Percentiles rank a stretch among this genome's conserved stretches.
phyloP scores from a whole-genome alignment of 768 basidiomycete species.

The Phanerodontia chrysosporium region DNA sequence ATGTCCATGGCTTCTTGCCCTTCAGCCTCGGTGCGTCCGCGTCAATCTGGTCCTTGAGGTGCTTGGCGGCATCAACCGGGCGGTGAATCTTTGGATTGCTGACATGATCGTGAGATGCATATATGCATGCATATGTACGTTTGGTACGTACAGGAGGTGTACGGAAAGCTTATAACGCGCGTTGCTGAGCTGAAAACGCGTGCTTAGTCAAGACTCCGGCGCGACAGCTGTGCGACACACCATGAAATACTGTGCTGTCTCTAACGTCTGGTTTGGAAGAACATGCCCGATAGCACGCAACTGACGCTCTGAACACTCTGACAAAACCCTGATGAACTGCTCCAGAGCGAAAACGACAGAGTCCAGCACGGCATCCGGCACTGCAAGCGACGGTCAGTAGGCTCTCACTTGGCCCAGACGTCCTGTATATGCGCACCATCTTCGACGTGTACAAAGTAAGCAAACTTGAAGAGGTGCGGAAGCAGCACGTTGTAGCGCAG shows the following conservation, averaged over 20 bases:
- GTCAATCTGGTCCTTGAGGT: not conserved
- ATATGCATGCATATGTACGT: too few species aligned
- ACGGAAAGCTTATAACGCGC: not conserved
- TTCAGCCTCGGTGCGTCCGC: not conserved
- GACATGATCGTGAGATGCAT: not conserved
- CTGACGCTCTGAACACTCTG: constrained; percentile 17
- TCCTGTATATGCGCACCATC: constrained; percentile 12
- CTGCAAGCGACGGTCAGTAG: constrained; percentile 4
- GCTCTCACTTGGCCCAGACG: too few species aligned
- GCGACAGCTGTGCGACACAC: not conserved
- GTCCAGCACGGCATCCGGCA: constrained; percentile 17
- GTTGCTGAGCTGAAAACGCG: constrained; percentile 1
- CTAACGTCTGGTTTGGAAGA: constrained; percentile 3
- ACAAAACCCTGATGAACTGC: constrained; percentile 17
- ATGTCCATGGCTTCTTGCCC: not conserved
- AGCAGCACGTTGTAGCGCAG: constrained; percentile 8
- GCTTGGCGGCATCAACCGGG: constrained; percentile 4
- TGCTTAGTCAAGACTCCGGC: too few species aligned
- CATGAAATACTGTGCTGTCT: constrained; percentile 8
- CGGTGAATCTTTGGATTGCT: constrained; percentile 4
- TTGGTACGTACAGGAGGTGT: constrained; percentile 6
- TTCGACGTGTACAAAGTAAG: constrained; percentile 14
- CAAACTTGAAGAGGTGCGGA: constrained; percentile 18
- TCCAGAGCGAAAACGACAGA: constrained; percentile 19
- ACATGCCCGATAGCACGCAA: constrained; percentile 18